Percentiles rank a stretch among this genome's conserved stretches.
Conservation (phyloP, 2,329 filamentous ascomycete species). For the Paraconiothyrium brasiliense region DNA sequence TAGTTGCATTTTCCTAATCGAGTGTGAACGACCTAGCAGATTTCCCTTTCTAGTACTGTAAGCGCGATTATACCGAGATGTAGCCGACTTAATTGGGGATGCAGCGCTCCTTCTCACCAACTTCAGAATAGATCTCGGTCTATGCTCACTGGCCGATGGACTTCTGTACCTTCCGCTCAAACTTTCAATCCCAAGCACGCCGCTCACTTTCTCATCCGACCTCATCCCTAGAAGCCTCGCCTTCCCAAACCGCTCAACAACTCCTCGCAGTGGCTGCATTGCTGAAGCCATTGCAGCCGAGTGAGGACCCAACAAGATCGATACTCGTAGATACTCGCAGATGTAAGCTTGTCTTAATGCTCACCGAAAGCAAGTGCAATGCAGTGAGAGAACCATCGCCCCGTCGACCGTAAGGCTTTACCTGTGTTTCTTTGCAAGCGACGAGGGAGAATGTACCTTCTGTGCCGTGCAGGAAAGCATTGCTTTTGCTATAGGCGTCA, state of each 20-base stretch:
- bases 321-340: background rate
- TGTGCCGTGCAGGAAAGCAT: background rate
- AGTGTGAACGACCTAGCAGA: background rate
- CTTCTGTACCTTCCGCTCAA: too few relatives aligned
- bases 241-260: background rate
- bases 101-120: too few relatives aligned
- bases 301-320: background rate
- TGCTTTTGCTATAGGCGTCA: background rate
- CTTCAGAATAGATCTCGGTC: too few relatives aligned
- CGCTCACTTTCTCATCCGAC: background rate
- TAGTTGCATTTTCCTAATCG: background rate
- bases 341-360: background rate
- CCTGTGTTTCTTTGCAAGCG: constrained; percentile 16
- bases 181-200: background rate
- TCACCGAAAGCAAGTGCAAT: constrained; percentile 3
- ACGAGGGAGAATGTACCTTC: constrained; percentile 11
- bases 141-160: too few relatives aligned
- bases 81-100: background rate
- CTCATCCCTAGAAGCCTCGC: background rate
- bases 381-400: constrained; percentile 10
- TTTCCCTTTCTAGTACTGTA: background rate
- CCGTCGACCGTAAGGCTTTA: constrained; percentile 26
- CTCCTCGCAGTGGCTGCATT: background rate
- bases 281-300: background rate
- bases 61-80: background rate